Evolutionary conservation across 2,329 filamentous ascomycete genomes (phyloP).

Genomic region (Aspergillus fischeri): DNA sequence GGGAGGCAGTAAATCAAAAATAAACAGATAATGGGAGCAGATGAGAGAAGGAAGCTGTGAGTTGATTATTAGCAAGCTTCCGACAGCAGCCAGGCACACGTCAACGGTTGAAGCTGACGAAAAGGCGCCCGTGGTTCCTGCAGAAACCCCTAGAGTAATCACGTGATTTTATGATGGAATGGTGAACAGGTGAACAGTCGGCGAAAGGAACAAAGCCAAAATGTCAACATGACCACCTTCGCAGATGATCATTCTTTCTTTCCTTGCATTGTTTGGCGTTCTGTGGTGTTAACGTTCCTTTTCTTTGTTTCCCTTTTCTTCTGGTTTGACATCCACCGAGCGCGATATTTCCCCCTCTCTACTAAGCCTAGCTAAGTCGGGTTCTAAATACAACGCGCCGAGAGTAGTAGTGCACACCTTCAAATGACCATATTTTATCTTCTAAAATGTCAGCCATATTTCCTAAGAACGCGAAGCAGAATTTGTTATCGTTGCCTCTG

Average conservation of each 20-base stretch:
- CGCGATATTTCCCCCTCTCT: neutral
- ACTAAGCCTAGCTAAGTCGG: neutral
- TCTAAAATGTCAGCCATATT: slow-evolving; percentile 30
- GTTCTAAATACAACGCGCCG: neutral
- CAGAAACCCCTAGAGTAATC: slow-evolving; percentile 20
- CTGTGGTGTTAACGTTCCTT: neutral
- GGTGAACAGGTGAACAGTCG: neutral
- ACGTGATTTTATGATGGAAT: slow-evolving; percentile 20
- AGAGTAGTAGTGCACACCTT: neutral
- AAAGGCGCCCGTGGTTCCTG: slow-evolving; percentile 24
- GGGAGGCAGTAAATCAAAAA: slow-evolving; percentile 14
- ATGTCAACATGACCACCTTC: neutral
- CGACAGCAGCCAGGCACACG: slow-evolving; percentile 26
- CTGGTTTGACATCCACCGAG: neutral
- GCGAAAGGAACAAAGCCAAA: neutral
- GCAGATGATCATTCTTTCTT: neutral
- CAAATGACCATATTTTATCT: neutral
- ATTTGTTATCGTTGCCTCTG: slow-evolving; percentile 26
- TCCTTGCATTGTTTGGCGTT: neutral
- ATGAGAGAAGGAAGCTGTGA: slow-evolving; percentile 11
- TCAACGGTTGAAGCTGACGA: slow-evolving; percentile 30
- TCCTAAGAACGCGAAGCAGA: slow-evolving; percentile 19
- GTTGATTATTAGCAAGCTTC: slow-evolving; percentile 15
- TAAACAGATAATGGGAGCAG: slow-evolving; percentile 22
- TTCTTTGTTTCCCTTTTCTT: neutral